Conservation (phyloP, 2,329 filamentous ascomycete species). For the Beauveria australis region DNA sequence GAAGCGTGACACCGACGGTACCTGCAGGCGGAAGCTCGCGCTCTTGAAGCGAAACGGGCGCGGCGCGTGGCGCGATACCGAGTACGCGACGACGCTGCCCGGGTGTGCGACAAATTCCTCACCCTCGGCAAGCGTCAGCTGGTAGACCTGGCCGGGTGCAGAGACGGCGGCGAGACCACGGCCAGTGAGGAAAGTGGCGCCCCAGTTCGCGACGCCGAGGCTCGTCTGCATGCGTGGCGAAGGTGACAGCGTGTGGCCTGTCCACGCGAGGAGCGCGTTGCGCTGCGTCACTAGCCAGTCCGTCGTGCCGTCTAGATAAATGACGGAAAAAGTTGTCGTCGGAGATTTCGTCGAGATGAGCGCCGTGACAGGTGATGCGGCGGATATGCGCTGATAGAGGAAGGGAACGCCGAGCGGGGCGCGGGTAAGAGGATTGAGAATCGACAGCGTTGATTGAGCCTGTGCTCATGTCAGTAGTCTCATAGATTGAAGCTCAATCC, state of each 20-base stretch:
- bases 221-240: constrained; percentile 66
- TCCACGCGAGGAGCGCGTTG: constrained; percentile 90
- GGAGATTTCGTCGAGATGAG: constrained; percentile 82
- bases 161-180: constrained; percentile 78
- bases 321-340: constrained; percentile 75
- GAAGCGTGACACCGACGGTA: constrained; percentile 59
- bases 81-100: constrained; percentile 86
- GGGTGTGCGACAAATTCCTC: constrained; percentile 92
- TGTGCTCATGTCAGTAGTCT: constrained; percentile 25
- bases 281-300: constrained; percentile 93
- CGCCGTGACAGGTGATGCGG: constrained; percentile 79
- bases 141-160: constrained; percentile 83
- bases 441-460: constrained; percentile 81
- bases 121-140: constrained; percentile 68
- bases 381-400: constrained; percentile 84
- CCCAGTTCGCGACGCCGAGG: constrained; percentile 81
- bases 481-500: too few species aligned
- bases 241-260: constrained; percentile 73
- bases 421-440: constrained; percentile 77
- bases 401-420: constrained; percentile 82
- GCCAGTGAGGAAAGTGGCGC: constrained; percentile 79
- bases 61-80: constrained; percentile 63
- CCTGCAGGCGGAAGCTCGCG: constrained; percentile 67
- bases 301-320: constrained; percentile 85
- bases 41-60: constrained; percentile 78